Conservation (phyloP, 1,284 basidiomycete species). For the Trichosporon sp. region DNA sequence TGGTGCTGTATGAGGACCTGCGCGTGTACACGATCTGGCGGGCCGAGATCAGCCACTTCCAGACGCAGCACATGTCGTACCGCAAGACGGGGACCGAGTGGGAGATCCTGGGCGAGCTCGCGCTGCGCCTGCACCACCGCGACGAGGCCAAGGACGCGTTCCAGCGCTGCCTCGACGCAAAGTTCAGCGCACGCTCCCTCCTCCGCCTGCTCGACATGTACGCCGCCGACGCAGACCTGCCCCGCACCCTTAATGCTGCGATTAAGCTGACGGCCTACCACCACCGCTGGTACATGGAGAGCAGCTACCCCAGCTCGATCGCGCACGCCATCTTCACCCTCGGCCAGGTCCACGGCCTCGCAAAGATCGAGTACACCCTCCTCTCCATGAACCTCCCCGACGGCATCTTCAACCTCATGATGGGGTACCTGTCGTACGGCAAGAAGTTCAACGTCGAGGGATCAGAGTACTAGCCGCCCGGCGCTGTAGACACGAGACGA, state of each 20-base stretch:
- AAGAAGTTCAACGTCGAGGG: conserved; percentile 41
- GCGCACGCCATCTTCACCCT: conserved; percentile 87
- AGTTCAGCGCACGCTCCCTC: conserved; percentile 90
- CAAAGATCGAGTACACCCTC: conserved; percentile 89
- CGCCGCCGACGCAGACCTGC: conserved; percentile 87
- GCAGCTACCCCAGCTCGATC: conserved; percentile 84
- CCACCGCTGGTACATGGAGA: conserved; percentile 64
- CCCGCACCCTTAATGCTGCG: conserved; percentile 81
- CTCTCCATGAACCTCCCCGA: conserved; percentile 86
- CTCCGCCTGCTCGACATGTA: conserved; percentile 89
- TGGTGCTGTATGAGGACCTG: conserved; percentile 97
- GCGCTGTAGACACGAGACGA: background rate
- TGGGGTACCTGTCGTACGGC: conserved; percentile 39
- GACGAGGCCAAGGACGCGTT: conserved; percentile 98
- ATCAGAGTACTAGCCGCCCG: conserved; percentile 29
- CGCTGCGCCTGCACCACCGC: conserved; percentile 84
- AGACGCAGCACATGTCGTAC: conserved; percentile 90
- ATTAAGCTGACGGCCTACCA: conserved; percentile 91
- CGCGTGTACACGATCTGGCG: conserved; percentile 99
- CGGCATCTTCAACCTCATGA: conserved; percentile 55
- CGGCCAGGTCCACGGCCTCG: conserved; percentile 87
- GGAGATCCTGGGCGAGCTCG: conserved; percentile 97
- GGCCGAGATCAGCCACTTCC: conserved; percentile 98
- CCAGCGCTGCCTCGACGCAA: conserved; percentile 83
- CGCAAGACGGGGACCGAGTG: conserved; percentile 95